Evolutionary conservation across 345 rosid species (phyloP), one percentile per base, ranked within the genome.

Genomic region (Pugionium cornutum): DNA sequence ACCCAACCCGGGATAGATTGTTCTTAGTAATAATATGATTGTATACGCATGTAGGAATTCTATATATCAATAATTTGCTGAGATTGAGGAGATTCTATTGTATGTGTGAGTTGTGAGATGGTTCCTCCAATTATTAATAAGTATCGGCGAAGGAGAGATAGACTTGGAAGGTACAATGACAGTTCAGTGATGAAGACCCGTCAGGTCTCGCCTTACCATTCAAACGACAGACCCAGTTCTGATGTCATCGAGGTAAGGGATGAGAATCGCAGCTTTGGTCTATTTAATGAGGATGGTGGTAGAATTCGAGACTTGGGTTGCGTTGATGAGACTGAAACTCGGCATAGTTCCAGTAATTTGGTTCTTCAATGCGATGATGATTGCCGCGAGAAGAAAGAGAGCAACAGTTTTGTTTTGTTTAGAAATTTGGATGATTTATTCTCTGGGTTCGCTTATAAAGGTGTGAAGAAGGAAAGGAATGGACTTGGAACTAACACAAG

Each of bases 391-490:
- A 69, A 62, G 50, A 61, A 33, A 33, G 30, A 40, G 9, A 47
- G 42, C 29, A 40, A 27, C 34, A 39, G 50, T n/a, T 39, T 39
- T 43, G 57, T 53, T 30, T 37, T 50, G 18, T 39, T 6, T 63
- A 33, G 45, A 55, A 71, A 57, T 0, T 63, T 71, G 26, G 53
- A 64, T 70, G 64, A 37, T 54, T 63, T 55, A 32, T 55, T 54
- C 1, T 35, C 62, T 11, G 40, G 33, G 61, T 61, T 46, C 6
- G 27, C 11, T 45, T 53, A 53, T 52, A 60, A 31, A 4, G 60
- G 49, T 34, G 57, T 4, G 49, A 40, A 4, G 39, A 52, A 33
- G 28, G 48, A 33, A 61, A 35, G 33, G 0, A 34, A 46, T 54
- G 64, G 10, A 2, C 30, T 63, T 46, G 63, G 62, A 44, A 36